Conservation (phyloP, 805 yeast species). For the Millerozyma miso region DNA sequence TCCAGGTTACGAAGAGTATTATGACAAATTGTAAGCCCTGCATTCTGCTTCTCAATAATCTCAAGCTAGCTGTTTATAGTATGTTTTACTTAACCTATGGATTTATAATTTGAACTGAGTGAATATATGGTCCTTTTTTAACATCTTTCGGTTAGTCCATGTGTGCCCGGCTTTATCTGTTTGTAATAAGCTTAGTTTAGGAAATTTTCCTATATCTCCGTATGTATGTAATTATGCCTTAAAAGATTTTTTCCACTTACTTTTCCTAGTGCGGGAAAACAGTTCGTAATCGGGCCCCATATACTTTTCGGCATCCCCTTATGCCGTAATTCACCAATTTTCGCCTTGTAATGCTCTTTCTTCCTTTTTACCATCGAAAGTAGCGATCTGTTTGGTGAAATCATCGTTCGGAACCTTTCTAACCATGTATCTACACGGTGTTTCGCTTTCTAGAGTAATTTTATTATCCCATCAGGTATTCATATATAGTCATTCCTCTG, state of each 20-base stretch:
- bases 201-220: neutral
- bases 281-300: no score
- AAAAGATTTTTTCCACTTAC: neutral
- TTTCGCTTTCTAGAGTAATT: no score
- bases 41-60: conserved; percentile 1
- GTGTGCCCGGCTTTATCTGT: neutral
- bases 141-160: neutral
- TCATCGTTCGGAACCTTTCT: no score
- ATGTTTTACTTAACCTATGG: conserved; percentile 5
- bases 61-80: conserved; percentile 1
- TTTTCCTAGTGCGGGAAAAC: neutral
- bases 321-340: no score
- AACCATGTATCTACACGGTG: no score
- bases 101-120: conserved; percentile 4
- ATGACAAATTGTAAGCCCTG: conserved; percentile 70
- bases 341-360: no score
- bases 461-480: no score
- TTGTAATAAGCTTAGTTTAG: neutral
- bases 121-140: conserved; percentile 5
- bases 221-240: neutral
- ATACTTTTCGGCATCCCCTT: no score
- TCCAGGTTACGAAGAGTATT: conserved; percentile 99
- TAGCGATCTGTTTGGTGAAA: no score
- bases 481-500: no score
- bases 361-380: no score